Evolutionary conservation across 306 rosid genomes (phyloP).

Genomic region (Trifolium subterraneum): DNA sequence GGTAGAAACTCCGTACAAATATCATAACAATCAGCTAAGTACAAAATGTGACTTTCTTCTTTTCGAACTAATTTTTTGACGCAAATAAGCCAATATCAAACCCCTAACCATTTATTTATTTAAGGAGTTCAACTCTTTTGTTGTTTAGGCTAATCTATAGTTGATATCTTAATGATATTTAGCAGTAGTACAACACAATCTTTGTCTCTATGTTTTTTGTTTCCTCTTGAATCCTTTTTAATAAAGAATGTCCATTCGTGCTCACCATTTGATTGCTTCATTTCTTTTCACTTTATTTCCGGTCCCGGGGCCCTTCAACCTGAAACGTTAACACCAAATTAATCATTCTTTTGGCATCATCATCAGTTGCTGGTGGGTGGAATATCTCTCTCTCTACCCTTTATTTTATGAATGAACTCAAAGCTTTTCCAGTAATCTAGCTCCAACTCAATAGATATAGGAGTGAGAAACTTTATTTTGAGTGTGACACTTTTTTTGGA

Average conservation of each 20-base stretch:
- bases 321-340: conserved; percentile 37
- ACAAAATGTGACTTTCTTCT: no score
- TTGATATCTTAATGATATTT: no score
- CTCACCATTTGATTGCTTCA: conserved; percentile 38
- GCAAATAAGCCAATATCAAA: no score
- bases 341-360: conserved; percentile 55
- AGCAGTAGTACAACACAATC: conserved; percentile 8
- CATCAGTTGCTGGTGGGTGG: conserved; percentile 78
- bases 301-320: conserved; percentile 38
- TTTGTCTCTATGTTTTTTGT: neutral
- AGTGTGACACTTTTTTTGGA: conserved; percentile 43
- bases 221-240: neutral
- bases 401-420: conserved; percentile 45
- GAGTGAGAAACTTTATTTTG: conserved; percentile 54
- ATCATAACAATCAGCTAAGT: no score
- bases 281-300: conserved; percentile 24
- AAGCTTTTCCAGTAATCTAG: conserved; percentile 90
- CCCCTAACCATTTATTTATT: no score
- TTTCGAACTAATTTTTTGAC: no score
- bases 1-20: no score
- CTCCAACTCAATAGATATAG: conserved; percentile 63
- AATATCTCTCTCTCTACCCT: conserved; percentile 50
- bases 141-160: no score
- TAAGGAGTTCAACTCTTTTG: no score
- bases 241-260: conserved; percentile 43